phyloP scores from a whole-genome alignment of 2,329 filamentous ascomycete genomes.

The Fusarium setosum region DNA sequence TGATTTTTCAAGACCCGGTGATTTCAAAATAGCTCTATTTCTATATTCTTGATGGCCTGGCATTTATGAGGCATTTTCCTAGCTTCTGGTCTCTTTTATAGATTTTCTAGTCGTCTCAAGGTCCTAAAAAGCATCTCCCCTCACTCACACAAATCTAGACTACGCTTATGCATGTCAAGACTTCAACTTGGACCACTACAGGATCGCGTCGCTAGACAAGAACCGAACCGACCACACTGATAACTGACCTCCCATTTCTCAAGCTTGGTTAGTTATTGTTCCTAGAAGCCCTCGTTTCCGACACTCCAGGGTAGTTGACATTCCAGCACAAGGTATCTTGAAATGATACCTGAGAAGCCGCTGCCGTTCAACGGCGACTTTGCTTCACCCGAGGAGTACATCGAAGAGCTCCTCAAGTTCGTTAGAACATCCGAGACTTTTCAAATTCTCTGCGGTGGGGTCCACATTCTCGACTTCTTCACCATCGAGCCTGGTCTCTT shows the following conservation, averaged over 20 bases:
- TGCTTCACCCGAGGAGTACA: constrained; percentile 77
- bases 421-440: constrained; percentile 80
- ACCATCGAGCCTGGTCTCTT: constrained; percentile 88
- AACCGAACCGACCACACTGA: too few species aligned
- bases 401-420: constrained; percentile 82
- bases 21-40: background rate
- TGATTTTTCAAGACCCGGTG: background rate
- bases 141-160: too few species aligned
- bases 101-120: too few species aligned
- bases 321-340: background rate
- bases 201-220: too few species aligned
- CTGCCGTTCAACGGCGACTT: constrained; percentile 81
- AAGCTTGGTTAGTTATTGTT: too few species aligned
- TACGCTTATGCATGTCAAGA: too few species aligned
- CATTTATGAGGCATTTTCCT: too few species aligned
- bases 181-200: too few species aligned
- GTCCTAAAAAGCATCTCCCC: too few species aligned
- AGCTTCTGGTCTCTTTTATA: too few species aligned
- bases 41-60: background rate
- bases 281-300: background rate
- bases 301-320: constrained; percentile 35
- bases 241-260: too few species aligned
- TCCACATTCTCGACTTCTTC: constrained; percentile 97
- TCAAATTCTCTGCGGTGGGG: constrained; percentile 92
- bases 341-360: constrained; percentile 62